These are phyloP conservation scores for Vitis cinerea DNA, from an alignment of 164 flowering plant species.

Conservation along the genomic window DNA sequence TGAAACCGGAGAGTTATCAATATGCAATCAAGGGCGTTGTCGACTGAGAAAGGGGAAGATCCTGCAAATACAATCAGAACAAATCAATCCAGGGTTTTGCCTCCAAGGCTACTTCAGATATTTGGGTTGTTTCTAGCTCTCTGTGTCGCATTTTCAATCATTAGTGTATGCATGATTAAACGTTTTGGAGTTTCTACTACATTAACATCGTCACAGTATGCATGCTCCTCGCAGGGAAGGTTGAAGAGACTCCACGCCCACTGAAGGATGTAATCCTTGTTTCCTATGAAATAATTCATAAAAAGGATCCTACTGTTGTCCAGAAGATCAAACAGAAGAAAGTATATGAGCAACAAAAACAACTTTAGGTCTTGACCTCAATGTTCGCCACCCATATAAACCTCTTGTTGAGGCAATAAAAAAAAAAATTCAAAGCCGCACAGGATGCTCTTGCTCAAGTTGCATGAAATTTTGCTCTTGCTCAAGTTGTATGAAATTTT, in stretches of 20 bases:
- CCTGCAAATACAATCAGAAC: constrained; percentile 14
- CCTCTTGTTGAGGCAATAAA: constrained; percentile 74
- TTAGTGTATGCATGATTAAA: constrained; percentile 32
- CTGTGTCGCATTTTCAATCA: constrained; percentile 31
- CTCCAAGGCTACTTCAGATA: constrained; percentile 35
- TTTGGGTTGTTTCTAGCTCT: constrained; percentile 35
- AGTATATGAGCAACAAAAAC: background rate
- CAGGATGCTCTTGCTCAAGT: constrained; percentile 83
- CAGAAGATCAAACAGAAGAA: no score
- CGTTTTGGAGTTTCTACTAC: no score
- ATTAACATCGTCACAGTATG: no score
- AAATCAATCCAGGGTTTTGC: constrained; percentile 32
- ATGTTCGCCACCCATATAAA: constrained; percentile 82
- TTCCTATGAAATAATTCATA: no score
- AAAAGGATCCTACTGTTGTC: no score
- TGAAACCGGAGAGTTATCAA: no score
- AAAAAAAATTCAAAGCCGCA: constrained; percentile 76
- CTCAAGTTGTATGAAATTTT: no score
- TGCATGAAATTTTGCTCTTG: no score
- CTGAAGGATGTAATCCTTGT: no score
- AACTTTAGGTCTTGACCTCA: constrained; percentile 79
- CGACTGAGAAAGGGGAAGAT: constrained; percentile 38
- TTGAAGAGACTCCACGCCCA: no score
- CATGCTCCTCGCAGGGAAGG: no score
- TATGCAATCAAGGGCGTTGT: no score